phyloP scores from a whole-genome alignment of 495 filamentous ascomycete genomes.

The Neurospora tetrasperma region DNA sequence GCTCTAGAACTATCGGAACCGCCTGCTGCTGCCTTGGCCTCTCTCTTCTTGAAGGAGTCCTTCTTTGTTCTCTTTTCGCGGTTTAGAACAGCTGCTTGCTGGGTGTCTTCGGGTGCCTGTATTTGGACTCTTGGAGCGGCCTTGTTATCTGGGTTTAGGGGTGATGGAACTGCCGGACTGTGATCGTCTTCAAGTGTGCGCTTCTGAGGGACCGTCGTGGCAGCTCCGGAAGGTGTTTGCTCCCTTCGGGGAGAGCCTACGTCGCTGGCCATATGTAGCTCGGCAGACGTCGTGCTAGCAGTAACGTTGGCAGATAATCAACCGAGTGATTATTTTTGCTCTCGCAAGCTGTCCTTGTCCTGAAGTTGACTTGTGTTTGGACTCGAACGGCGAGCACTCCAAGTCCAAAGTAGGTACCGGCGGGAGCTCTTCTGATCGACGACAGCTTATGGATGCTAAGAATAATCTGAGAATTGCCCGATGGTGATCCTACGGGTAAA shows the following conservation, averaged over 20 bases:
- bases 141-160: conserved; percentile 48
- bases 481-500: not conserved
- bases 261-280: conserved; percentile 27
- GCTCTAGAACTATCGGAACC: conserved; percentile 36
- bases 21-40: conserved; percentile 50
- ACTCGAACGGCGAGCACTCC: not conserved
- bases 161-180: conserved; percentile 49
- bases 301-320: not conserved
- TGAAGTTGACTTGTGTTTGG: not conserved
- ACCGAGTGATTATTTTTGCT: not conserved
- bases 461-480: not conserved
- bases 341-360: not conserved
- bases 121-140: conserved; percentile 17
- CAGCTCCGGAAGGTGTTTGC: conserved; percentile 28
- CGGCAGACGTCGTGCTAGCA: not conserved
- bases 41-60: conserved; percentile 67
- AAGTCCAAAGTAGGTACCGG: not conserved
- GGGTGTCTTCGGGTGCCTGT: conserved; percentile 26
- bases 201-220: conserved; percentile 49
- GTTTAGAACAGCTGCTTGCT: conserved; percentile 28
- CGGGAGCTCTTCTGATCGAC: not conserved
- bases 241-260: conserved; percentile 29
- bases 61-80: conserved; percentile 51
- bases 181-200: conserved; percentile 43
- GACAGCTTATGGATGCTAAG: not conserved